Evolutionary conservation across 768 basidiomycete genomes (phyloP).

Genomic region (Leccinum subtestaceum): DNA sequence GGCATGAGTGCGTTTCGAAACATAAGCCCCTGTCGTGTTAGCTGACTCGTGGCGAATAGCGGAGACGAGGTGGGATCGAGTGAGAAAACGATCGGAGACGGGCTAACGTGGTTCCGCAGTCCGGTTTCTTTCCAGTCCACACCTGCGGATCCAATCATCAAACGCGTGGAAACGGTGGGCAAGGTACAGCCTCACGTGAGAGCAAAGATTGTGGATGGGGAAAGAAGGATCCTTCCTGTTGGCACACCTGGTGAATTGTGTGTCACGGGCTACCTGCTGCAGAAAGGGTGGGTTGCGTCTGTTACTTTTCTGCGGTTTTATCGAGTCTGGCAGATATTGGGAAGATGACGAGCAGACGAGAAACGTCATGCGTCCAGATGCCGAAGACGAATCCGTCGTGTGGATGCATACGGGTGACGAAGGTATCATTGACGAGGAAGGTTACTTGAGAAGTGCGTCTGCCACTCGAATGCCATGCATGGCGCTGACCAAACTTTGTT

Average conservation of each 20-base stretch:
- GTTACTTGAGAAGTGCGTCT: constrained; percentile 66
- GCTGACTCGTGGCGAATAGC: constrained; percentile 39
- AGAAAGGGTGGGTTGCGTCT: constrained; percentile 57
- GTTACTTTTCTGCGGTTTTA: background rate
- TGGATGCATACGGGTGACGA: constrained; percentile 90
- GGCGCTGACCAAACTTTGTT: background rate
- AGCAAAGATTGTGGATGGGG: constrained; percentile 63
- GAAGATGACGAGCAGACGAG: constrained; percentile 64
- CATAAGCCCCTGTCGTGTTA: background rate
- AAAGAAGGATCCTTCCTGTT: constrained; percentile 65
- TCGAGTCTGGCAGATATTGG: constrained; percentile 60
- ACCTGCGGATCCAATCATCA: constrained; percentile 61
- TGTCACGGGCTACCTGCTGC: constrained; percentile 72
- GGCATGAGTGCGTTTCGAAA: constrained; percentile 71
- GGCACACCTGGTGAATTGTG: constrained; percentile 74
- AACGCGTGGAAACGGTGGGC: constrained; percentile 82
- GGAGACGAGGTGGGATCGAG: constrained; percentile 55
- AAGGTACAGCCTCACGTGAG: constrained; percentile 72
- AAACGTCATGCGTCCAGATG: constrained; percentile 50
- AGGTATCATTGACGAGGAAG: constrained; percentile 77
- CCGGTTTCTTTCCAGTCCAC: constrained; percentile 84
- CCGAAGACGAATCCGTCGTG: constrained; percentile 49
- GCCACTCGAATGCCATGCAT: background rate
- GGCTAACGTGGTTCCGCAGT: constrained; percentile 34
- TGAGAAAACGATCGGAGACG: background rate